A percentile compares a stretch with the other conserved stretches of the same genome.
phyloP scores from a whole-genome alignment of 2,329 filamentous ascomycete genomes.

The Magnaporthales sp. region DNA sequence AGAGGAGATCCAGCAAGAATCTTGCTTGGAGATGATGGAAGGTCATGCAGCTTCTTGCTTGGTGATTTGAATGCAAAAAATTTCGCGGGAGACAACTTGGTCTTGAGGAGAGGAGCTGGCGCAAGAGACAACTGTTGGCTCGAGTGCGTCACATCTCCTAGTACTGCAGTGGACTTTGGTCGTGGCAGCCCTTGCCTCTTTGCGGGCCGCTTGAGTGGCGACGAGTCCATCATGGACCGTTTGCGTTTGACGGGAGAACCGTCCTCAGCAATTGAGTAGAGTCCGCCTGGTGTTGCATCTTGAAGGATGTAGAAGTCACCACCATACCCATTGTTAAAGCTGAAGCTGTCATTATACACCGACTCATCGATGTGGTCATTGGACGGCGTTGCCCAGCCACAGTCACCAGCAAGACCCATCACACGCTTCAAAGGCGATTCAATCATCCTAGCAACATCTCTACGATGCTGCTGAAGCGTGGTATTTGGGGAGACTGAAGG shows the following conservation, averaged over 20 bases:
- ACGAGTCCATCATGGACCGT: slow-evolving; percentile 18
- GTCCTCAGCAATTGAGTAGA: slow-evolving; percentile 37
- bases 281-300: slow-evolving; percentile 28
- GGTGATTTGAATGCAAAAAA: slow-evolving; percentile 41
- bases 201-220: slow-evolving; percentile 25
- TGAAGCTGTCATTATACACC: slow-evolving; percentile 39
- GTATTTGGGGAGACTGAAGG: slow-evolving; percentile 90
- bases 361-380: slow-evolving; percentile 55
- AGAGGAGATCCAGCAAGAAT: slow-evolving; percentile 31
- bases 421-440: slow-evolving; percentile 60
- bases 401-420: slow-evolving; percentile 21
- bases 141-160: slow-evolving; percentile 51
- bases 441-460: slow-evolving; percentile 72
- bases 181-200: slow-evolving; percentile 55
- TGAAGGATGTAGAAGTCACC: slow-evolving; percentile 48
- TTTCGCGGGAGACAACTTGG: slow-evolving; percentile 28
- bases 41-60: slow-evolving; percentile 39
- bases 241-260: slow-evolving; percentile 56
- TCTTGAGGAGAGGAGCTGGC: slow-evolving; percentile 41
- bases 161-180: slow-evolving; percentile 51
- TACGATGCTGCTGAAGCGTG: slow-evolving; percentile 79
- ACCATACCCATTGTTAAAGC: slow-evolving; percentile 42
- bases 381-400: slow-evolving; percentile 52
- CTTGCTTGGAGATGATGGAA: slow-evolving; percentile 50
- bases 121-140: slow-evolving; percentile 41